These are phyloP conservation scores for Chenopodium quinoa DNA, from an alignment of 148 eudicot species.

Conservation along the genomic window DNA sequence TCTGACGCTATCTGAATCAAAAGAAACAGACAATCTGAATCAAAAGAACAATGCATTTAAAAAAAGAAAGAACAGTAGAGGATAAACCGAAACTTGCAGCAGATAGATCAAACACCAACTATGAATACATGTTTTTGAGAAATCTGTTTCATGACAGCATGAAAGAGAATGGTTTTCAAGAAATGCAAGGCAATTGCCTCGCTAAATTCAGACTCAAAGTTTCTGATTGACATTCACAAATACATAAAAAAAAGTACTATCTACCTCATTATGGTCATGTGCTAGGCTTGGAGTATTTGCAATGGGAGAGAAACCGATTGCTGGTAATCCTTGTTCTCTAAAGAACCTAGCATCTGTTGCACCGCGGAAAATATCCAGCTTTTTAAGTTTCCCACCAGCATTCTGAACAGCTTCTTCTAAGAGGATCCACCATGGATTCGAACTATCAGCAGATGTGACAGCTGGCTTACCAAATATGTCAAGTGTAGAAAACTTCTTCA, in stretches of 20 bases:
- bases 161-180: not conserved
- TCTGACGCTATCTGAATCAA: no score
- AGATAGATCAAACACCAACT: not conserved
- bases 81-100: not conserved
- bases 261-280: constrained; percentile 91
- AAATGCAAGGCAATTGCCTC: not conserved
- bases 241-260: not conserved
- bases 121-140: not conserved
- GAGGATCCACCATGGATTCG: constrained; percentile 88
- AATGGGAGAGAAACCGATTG: constrained; percentile 93
- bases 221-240: not conserved
- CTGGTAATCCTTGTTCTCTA: constrained; percentile 63
- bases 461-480: constrained; percentile 68
- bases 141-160: not conserved
- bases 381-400: constrained; percentile 61
- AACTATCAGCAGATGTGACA: constrained; percentile 52
- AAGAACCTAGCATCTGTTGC: constrained; percentile 86
- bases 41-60: not conserved
- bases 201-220: not conserved
- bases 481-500: constrained; percentile 55
- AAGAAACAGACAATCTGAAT: no score
- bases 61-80: not conserved
- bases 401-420: constrained; percentile 58
- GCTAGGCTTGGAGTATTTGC: constrained; percentile 79
- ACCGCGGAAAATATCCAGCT: constrained; percentile 76